Evolutionary conservation across 768 basidiomycete species (phyloP).

Genomic region (Termitomyces sp.): DNA sequence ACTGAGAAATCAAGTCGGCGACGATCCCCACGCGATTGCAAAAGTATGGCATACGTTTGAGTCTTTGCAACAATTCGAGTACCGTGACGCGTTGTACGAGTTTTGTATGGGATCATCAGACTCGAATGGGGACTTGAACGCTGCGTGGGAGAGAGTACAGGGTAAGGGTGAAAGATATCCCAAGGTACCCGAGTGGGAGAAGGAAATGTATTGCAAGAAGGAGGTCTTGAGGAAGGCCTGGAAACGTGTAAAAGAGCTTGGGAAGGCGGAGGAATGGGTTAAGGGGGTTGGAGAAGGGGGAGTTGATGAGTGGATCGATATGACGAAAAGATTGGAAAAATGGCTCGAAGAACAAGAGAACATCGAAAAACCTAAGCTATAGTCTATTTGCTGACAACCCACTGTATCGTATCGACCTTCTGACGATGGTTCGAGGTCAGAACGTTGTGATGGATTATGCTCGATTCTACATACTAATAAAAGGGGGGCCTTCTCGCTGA

Average conservation of each 20-base stretch:
- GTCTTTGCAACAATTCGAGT: constrained; percentile 58
- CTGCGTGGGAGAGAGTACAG: constrained; percentile 2
- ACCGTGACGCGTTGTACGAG: constrained; percentile 55
- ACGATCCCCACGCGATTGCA: constrained; percentile 38
- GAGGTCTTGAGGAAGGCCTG: constrained; percentile 49
- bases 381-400: background rate
- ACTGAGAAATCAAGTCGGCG: constrained; percentile 30
- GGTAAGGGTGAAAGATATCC: constrained; percentile 1
- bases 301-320: constrained; percentile 57
- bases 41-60: constrained; percentile 55
- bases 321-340: constrained; percentile 30
- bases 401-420: background rate
- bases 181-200: constrained; percentile 52
- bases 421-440: too few relatives aligned
- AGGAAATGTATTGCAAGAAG: constrained; percentile 50
- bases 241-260: constrained; percentile 51
- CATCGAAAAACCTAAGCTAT: constrained; percentile 6
- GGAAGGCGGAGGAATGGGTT: constrained; percentile 59
- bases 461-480: too few relatives aligned
- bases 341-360: constrained; percentile 23
- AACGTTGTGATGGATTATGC: too few relatives aligned
- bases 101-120: constrained; percentile 33
- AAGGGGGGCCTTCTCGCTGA: too few relatives aligned
- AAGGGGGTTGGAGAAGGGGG: constrained; percentile 58
- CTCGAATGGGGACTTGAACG: constrained; percentile 1